phyloP scores from a whole-genome alignment of 2,329 filamentous ascomycete species.

The Xylaria sp. region DNA sequence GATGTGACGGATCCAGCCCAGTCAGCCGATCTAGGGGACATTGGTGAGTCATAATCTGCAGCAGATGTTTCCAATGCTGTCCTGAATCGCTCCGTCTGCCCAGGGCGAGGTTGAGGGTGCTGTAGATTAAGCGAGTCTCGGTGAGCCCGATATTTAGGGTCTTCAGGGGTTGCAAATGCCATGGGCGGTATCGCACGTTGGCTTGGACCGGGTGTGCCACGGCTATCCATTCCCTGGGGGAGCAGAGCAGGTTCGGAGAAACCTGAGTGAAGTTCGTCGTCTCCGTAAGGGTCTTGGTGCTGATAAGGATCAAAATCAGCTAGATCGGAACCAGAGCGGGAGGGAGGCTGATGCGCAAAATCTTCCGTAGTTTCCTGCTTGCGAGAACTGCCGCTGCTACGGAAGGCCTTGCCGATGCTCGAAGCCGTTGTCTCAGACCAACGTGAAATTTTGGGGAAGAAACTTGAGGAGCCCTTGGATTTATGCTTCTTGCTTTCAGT shows the following conservation, averaged over 20 bases:
- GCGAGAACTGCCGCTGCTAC: slow-evolving; percentile 69
- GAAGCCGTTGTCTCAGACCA: slow-evolving; percentile 98
- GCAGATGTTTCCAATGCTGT: slow-evolving; percentile 79
- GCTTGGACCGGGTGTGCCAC: slow-evolving; percentile 42
- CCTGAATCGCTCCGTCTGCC: slow-evolving; percentile 79
- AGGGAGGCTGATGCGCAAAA: slow-evolving; percentile 69
- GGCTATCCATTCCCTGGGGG: slow-evolving; percentile 43
- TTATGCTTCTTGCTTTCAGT: slow-evolving; percentile 90
- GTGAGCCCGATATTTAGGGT: slow-evolving; percentile 85
- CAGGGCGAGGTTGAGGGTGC: slow-evolving; percentile 80
- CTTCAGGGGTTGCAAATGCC: slow-evolving; percentile 68
- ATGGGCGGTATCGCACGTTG: slow-evolving; percentile 60
- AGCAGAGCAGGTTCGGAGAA: slow-evolving; percentile 65
- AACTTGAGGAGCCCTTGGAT: slow-evolving; percentile 79
- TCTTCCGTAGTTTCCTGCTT: slow-evolving; percentile 71
- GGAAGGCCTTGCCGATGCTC: slow-evolving; percentile 82
- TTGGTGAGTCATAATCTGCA: slow-evolving; percentile 71
- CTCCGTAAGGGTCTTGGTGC: slow-evolving; percentile 64
- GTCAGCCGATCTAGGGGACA: slow-evolving; percentile 69
- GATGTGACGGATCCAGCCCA: slow-evolving; percentile 72
- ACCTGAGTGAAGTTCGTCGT: slow-evolving; percentile 69
- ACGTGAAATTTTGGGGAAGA: slow-evolving; percentile 91
- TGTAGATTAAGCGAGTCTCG: slow-evolving; percentile 83
- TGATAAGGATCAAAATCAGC: slow-evolving; percentile 73
- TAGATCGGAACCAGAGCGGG: slow-evolving; percentile 81